A percentile compares a stretch with the other conserved stretches of the same genome.
Evolutionary conservation across 2,329 filamentous ascomycete species (phyloP).

Genomic region (Colletotrichum cordylinicola): DNA sequence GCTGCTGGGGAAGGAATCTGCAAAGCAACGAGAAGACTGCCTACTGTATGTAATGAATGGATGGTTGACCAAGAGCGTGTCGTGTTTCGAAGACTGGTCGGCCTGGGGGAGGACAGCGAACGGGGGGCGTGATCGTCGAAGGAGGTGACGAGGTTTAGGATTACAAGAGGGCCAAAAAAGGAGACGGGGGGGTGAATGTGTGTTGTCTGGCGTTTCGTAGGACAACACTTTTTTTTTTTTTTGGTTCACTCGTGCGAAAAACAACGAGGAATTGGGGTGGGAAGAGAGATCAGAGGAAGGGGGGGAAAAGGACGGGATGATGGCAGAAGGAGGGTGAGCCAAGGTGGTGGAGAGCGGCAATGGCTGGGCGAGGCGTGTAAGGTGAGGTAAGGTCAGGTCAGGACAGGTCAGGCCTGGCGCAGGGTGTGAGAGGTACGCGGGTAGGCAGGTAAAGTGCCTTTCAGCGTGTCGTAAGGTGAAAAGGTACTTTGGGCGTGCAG

Average conservation of each 20-base stretch:
- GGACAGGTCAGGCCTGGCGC: background rate
- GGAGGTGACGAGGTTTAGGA: conserved; percentile 20
- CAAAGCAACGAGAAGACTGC: conserved; percentile 1
- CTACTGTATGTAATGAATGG: conserved; percentile 23
- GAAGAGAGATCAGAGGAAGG: conserved; percentile 3
- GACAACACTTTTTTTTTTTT: conserved; percentile 4
- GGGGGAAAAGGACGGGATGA: conserved; percentile 1
- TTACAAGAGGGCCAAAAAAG: conserved; percentile 15
- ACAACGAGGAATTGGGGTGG: conserved; percentile 11
- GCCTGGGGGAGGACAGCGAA: conserved; percentile 10
- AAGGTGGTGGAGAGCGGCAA: conserved; percentile 17
- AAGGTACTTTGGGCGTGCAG: background rate
- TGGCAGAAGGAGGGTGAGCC: conserved; percentile 18
- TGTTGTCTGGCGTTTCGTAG: conserved; percentile 19
- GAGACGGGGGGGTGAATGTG: conserved; percentile 1
- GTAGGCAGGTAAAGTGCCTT: background rate
- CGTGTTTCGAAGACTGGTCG: conserved; percentile 18
- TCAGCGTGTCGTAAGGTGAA: background rate
- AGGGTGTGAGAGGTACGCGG: background rate
- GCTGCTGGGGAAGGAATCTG: background rate
- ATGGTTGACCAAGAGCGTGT: conserved; percentile 17
- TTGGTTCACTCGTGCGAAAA: conserved; percentile 12
- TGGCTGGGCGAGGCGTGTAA: conserved; percentile 17
- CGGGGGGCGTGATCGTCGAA: conserved; percentile 18
- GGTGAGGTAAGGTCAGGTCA: conserved; percentile 1